Percentiles rank a stretch among this genome's conserved stretches.
These are phyloP conservation scores for Hypoxylon sp. DNA, from an alignment of 2,329 filamentous ascomycete species.

Conservation along the genomic window DNA sequence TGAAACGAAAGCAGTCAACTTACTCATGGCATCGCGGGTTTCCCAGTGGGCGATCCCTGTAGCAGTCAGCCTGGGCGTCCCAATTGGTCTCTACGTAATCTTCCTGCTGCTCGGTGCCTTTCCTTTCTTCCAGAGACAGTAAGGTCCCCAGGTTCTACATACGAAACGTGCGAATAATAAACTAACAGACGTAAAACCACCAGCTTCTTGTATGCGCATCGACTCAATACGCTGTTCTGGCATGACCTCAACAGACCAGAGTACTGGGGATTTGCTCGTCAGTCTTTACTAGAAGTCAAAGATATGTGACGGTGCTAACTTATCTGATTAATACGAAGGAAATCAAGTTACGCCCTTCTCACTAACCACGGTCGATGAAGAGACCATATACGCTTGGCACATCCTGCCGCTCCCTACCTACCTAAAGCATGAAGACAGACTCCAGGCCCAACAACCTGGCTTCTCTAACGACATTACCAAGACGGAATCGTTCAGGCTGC, in stretches of 20 bases:
- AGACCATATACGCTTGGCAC: slow-evolving; percentile 90
- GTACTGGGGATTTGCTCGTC: slow-evolving; percentile 87
- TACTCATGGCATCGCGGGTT: slow-evolving; percentile 50
- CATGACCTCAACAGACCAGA: slow-evolving; percentile 82
- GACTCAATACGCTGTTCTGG: slow-evolving; percentile 78
- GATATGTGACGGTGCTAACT: slow-evolving; percentile 15
- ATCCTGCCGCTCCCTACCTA: slow-evolving; percentile 85
- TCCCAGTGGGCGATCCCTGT: slow-evolving; percentile 54
- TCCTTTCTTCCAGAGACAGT: slow-evolving; percentile 85
- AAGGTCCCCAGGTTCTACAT: slow-evolving; percentile 52
- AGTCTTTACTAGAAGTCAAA: slow-evolving; percentile 47
- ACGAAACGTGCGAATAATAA: not conserved
- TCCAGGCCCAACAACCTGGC: slow-evolving; percentile 67
- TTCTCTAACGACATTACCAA: slow-evolving; percentile 66
- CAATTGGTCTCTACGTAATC: slow-evolving; percentile 74
- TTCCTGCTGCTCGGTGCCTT: slow-evolving; percentile 76
- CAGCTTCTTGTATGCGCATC: slow-evolving; percentile 87
- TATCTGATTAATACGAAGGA: slow-evolving; percentile 62
- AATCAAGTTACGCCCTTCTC: slow-evolving; percentile 92
- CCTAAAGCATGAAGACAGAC: slow-evolving; percentile 73
- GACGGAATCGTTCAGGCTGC: slow-evolving; percentile 70
- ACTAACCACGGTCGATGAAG: slow-evolving; percentile 79
- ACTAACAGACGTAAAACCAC: slow-evolving; percentile 10
- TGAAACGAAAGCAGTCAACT: not conserved
- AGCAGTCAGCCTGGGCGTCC: slow-evolving; percentile 67